Percentiles rank a stretch among this genome's conserved stretches.
Evolutionary conservation across 73 alveolate species (phyloP).

Genomic region (Symbiodinium pilosum): DNA sequence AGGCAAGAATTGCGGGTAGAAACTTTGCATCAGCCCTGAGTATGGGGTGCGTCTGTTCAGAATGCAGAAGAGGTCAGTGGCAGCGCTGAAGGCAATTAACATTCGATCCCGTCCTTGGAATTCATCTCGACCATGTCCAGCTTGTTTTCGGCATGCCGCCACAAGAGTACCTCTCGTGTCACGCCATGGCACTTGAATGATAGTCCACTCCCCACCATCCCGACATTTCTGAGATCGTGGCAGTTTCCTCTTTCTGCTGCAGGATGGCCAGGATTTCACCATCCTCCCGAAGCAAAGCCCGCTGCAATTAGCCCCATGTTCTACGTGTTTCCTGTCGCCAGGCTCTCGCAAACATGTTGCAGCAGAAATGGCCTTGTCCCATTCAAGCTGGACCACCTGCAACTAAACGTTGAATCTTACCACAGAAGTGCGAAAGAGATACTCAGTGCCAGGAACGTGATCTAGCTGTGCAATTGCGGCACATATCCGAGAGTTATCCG

Average conservation of each 20-base stretch:
- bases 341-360: background rate
- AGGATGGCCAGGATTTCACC: constrained; percentile 99
- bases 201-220: background rate
- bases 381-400: constrained; percentile 56
- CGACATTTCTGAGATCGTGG: background rate
- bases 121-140: constrained; percentile 92
- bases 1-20: background rate
- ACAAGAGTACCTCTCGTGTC: constrained; percentile 95
- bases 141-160: constrained; percentile 95
- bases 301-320: background rate
- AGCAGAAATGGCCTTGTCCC: constrained; percentile 22
- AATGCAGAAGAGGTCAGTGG: background rate
- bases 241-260: constrained; percentile 96
- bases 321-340: background rate
- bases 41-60: background rate
- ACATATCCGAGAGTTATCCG: no score
- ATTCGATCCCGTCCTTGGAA: background rate
- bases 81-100: background rate
- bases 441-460: no score
- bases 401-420: no score
- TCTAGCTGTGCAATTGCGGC: no score
- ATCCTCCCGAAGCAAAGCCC: constrained; percentile 98
- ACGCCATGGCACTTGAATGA: background rate
- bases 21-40: background rate
- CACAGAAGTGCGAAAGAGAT: no score